A percentile compares a stretch with the other conserved stretches of the same genome.
Conservation (phyloP, 2,329 filamentous ascomycete species). For the Coleophoma cylindrospora region DNA sequence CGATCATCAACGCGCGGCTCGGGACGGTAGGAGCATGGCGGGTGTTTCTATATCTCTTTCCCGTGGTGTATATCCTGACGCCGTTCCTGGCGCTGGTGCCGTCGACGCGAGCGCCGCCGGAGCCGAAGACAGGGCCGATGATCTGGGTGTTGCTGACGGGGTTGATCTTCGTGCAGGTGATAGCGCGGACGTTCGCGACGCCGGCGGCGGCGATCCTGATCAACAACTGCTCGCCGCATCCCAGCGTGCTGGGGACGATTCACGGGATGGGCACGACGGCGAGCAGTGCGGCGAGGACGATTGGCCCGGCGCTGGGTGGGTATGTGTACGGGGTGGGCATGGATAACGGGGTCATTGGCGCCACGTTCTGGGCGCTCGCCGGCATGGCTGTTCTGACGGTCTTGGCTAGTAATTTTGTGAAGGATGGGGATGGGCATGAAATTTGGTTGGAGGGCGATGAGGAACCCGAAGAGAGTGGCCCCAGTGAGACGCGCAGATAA, state of each 20-base stretch:
- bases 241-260: constrained; percentile 51
- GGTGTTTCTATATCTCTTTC: constrained; percentile 64
- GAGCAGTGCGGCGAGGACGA: constrained; percentile 50
- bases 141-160: constrained; percentile 20
- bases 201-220: constrained; percentile 56
- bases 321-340: constrained; percentile 56
- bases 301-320: constrained; percentile 57
- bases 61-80: constrained; percentile 62
- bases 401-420: constrained; percentile 48
- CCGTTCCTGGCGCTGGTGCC: constrained; percentile 70
- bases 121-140: constrained; percentile 19
- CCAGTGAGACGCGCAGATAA: too few relatives aligned
- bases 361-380: constrained; percentile 36
- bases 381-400: constrained; percentile 44
- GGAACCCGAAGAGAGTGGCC: constrained; percentile 20
- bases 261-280: constrained; percentile 54
- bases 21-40: constrained; percentile 67
- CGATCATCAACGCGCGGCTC: constrained; percentile 57
- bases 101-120: constrained; percentile 19
- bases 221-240: constrained; percentile 56
- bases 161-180: constrained; percentile 59
- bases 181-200: constrained; percentile 64
- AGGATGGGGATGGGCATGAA: constrained; percentile 60
- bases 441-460: constrained; percentile 59
- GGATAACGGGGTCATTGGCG: constrained; percentile 49